phyloP scores from a whole-genome alignment of 2,329 filamentous ascomycete genomes.

The Cordyceps javanica region DNA sequence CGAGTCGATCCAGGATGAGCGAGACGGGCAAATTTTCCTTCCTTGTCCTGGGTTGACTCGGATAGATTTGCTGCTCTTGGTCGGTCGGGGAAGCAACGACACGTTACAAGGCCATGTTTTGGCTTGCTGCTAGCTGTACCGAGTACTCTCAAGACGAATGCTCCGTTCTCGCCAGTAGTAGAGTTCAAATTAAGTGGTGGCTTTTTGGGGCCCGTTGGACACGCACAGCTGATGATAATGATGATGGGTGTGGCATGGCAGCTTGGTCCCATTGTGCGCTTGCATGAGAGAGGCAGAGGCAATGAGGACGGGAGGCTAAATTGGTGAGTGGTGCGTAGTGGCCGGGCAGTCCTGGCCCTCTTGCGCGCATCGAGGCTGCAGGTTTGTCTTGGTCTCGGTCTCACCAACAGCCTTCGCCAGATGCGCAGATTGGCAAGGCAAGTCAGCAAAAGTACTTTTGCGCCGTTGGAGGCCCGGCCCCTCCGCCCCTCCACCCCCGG shows the following conservation, averaged over 20 bases:
- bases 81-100: neutral
- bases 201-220: neutral
- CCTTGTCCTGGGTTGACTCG: neutral
- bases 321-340: neutral
- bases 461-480: conserved; percentile 7
- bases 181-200: neutral
- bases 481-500: conserved; percentile 1
- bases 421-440: neutral
- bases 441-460: neutral
- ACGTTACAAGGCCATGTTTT: neutral
- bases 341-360: neutral
- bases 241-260: neutral
- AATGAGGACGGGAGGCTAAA: too few relatives aligned
- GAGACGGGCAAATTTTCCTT: neutral
- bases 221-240: neutral
- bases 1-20: too few relatives aligned
- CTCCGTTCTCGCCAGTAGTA: neutral
- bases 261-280: too few relatives aligned
- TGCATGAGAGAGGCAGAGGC: neutral
- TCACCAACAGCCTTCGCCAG: conserved; percentile 1
- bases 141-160: too few relatives aligned
- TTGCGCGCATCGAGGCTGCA: conserved; percentile 7
- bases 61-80: neutral
- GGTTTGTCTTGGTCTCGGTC: neutral
- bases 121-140: neutral